Evolutionary conservation across 495 filamentous ascomycete genomes (phyloP).

Genomic region (Hyaloscypha variabilis): DNA sequence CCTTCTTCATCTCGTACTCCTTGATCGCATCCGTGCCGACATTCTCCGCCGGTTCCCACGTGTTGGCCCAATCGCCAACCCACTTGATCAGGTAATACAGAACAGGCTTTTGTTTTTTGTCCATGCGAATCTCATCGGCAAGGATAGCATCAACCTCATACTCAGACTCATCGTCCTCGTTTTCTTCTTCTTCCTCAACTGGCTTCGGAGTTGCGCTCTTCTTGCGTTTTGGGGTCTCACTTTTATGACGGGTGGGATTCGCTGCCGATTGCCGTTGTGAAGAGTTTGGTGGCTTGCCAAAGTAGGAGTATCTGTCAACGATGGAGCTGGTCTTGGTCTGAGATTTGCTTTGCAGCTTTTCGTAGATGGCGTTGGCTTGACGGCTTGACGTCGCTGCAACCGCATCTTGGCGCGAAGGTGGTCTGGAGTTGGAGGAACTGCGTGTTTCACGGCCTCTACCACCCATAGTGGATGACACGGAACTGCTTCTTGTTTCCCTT

Average conservation of each 20-base stretch:
- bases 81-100: slow-evolving; percentile 26
- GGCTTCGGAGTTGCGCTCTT: neutral
- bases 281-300: neutral
- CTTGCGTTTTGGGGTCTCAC: neutral
- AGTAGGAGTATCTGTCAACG: slow-evolving; percentile 1
- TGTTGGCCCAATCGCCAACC: slow-evolving; percentile 21
- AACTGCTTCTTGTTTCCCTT: neutral
- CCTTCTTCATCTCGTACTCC: slow-evolving; percentile 9
- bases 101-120: neutral
- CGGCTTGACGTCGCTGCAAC: slow-evolving; percentile 20
- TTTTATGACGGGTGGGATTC: neutral
- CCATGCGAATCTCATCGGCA: slow-evolving; percentile 2
- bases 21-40: slow-evolving; percentile 13
- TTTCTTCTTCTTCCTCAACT: slow-evolving; percentile 9
- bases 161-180: slow-evolving; percentile 7
- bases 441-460: neutral
- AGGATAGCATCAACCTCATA: slow-evolving; percentile 21
- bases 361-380: slow-evolving; percentile 7
- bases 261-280: neutral
- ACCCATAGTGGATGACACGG: neutral
- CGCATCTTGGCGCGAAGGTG: neutral
- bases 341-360: slow-evolving; percentile 9
- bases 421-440: neutral
- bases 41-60: slow-evolving; percentile 28
- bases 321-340: slow-evolving; percentile 1